A percentile compares a stretch with the other conserved stretches of the same genome.
Conservation (phyloP, 768 basidiomycete genomes). For the Paxillus rubicundulus region DNA sequence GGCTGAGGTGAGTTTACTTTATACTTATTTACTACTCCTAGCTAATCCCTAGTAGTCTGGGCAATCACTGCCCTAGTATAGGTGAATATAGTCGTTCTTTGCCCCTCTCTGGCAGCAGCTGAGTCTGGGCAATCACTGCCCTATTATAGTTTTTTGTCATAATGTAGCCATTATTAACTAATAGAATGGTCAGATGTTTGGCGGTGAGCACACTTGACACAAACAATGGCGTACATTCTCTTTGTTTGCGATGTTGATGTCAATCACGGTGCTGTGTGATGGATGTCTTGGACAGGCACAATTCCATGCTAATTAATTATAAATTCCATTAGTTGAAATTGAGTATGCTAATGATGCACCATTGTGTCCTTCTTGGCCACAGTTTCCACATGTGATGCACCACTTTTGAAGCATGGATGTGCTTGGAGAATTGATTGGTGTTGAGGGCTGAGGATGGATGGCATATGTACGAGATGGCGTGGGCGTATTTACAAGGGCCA, state of each 20-base stretch:
- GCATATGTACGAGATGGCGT: too few species aligned
- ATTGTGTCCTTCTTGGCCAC: constrained; percentile 5
- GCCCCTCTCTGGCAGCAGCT: too few species aligned
- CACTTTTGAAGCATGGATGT: background rate
- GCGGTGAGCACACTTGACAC: too few species aligned
- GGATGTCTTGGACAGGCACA: background rate
- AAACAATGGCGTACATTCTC: background rate
- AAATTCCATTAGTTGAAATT: background rate
- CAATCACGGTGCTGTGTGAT: background rate
- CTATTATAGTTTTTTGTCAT: too few species aligned
- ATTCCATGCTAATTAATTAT: background rate
- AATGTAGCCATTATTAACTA: background rate
- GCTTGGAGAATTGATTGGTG: background rate
- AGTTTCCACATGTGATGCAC: constrained; percentile 3
- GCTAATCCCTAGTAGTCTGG: too few species aligned
- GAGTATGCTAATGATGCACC: background rate
- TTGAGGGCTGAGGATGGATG: background rate
- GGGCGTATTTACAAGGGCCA: too few species aligned
- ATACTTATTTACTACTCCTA: too few species aligned
- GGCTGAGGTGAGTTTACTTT: too few species aligned
- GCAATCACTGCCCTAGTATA: too few species aligned
- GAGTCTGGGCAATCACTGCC: too few species aligned
- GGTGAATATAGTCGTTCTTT: too few species aligned
- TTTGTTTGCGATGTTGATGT: background rate
- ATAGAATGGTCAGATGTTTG: too few species aligned